Conservation (phyloP, 1,284 basidiomycete species). For the Fomitopsis palustris region DNA sequence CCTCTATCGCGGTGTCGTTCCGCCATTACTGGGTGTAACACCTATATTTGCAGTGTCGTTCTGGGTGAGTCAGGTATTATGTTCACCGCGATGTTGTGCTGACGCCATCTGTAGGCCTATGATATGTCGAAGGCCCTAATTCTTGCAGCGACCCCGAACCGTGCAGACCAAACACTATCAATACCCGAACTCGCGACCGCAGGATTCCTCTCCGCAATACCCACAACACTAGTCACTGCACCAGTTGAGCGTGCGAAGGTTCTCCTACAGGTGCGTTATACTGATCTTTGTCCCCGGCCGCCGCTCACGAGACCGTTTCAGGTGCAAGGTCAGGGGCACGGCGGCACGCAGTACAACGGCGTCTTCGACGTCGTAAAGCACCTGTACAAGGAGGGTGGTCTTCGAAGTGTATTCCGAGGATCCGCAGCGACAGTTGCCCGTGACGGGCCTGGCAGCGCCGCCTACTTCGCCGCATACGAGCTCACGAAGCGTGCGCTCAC, state of each 20-base stretch:
- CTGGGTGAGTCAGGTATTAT: constrained; percentile 62
- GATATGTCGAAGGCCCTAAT: constrained; percentile 93
- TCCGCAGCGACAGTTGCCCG: constrained; percentile 89
- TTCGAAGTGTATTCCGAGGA: constrained; percentile 92
- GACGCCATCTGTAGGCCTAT: constrained; percentile 64
- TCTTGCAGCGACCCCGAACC: constrained; percentile 65
- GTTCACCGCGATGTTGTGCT: neutral
- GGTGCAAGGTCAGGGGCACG: constrained; percentile 85
- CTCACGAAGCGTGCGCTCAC: constrained; percentile 85
- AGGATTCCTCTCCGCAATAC: constrained; percentile 93
- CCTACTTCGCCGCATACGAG: constrained; percentile 99
- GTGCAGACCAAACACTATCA: constrained; percentile 64
- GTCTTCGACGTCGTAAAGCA: constrained; percentile 90
- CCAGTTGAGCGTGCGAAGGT: constrained; percentile 99
- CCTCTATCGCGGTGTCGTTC: constrained; percentile 95
- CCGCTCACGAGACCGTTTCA: constrained; percentile 5
- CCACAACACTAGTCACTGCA: constrained; percentile 88
- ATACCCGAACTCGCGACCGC: constrained; percentile 86
- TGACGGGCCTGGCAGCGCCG: constrained; percentile 96
- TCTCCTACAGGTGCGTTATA: constrained; percentile 69
- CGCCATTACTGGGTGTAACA: constrained; percentile 94
- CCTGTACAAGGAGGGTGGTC: constrained; percentile 92
- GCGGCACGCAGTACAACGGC: constrained; percentile 82
- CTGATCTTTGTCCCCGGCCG: neutral
- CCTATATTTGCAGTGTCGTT: constrained; percentile 99